Percentiles rank a stretch among this genome's conserved stretches.
Conservation (phyloP, 139 green algal genomes). For the Eudorina sp. region DNA sequence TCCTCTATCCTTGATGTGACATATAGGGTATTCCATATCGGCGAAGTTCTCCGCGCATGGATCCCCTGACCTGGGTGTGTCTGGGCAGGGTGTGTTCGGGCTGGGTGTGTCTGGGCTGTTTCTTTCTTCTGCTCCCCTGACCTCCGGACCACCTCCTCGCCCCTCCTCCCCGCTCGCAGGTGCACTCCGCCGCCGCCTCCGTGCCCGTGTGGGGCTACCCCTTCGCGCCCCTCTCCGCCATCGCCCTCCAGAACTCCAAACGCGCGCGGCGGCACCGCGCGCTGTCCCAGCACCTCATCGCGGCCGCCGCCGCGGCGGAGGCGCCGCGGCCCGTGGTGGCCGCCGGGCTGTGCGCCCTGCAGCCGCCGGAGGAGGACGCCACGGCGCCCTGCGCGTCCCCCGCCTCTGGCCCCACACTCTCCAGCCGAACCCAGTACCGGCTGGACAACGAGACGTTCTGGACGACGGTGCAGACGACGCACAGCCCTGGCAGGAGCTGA, state of each 20-base stretch:
- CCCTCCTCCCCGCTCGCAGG: constrained; percentile 1
- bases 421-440: background rate
- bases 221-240: constrained; percentile 56
- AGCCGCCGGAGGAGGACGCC: background rate
- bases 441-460: constrained; percentile 47
- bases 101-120: background rate
- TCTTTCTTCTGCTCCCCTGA: background rate
- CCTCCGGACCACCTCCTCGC: background rate
- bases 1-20: background rate
- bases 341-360: background rate
- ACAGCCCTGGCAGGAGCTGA: constrained; percentile 62
- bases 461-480: background rate
- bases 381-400: background rate
- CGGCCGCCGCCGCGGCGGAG: constrained; percentile 10
- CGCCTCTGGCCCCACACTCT: background rate
- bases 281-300: constrained; percentile 44
- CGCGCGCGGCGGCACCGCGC: constrained; percentile 58
- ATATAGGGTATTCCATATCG: background rate
- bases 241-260: constrained; percentile 58
- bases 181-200: constrained; percentile 27
- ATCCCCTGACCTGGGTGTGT: background rate
- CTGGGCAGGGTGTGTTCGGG: background rate
- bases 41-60: background rate
- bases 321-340: constrained; percentile 50
- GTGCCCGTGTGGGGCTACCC: constrained; percentile 68